phyloP scores from a whole-genome alignment of 2,329 filamentous ascomycete species.

The Cercospora sp. region DNA sequence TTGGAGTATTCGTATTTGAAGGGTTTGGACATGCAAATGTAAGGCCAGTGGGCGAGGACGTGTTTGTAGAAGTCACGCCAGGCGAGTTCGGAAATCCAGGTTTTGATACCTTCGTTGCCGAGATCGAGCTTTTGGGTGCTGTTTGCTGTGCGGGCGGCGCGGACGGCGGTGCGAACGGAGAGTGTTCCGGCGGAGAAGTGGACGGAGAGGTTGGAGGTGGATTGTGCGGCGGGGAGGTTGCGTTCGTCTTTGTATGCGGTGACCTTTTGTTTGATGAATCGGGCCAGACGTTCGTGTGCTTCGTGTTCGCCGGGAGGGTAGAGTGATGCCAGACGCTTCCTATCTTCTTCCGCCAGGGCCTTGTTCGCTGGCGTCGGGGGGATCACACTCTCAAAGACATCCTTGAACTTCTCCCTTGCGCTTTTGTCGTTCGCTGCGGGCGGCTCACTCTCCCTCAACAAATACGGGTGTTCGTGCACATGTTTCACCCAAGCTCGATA shows the following conservation, averaged over 20 bases:
- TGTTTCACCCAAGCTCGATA: slow-evolving; percentile 73
- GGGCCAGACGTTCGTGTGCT: slow-evolving; percentile 62
- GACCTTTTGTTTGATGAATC: slow-evolving; percentile 67
- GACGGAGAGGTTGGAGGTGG: slow-evolving; percentile 69
- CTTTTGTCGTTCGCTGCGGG: slow-evolving; percentile 57
- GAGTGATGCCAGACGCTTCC: slow-evolving; percentile 56
- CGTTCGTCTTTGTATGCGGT: slow-evolving; percentile 62
- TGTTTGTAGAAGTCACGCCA: slow-evolving; percentile 90
- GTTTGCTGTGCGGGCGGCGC: slow-evolving; percentile 63
- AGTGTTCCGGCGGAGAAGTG: slow-evolving; percentile 71
- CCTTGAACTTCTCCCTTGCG: slow-evolving; percentile 51
- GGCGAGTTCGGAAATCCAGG: slow-evolving; percentile 80
- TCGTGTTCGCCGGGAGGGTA: slow-evolving; percentile 79
- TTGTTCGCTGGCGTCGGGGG: slow-evolving; percentile 66
- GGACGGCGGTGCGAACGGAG: slow-evolving; percentile 66
- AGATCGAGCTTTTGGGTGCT: slow-evolving; percentile 64
- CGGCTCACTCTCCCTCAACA: slow-evolving; percentile 62
- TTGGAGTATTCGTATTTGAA: slow-evolving; percentile 84
- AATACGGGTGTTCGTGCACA: slow-evolving; percentile 66
- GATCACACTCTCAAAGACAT: slow-evolving; percentile 61
- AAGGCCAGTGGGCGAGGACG: slow-evolving; percentile 81
- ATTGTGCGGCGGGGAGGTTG: slow-evolving; percentile 63
- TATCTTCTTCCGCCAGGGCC: slow-evolving; percentile 59
- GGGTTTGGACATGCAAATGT: slow-evolving; percentile 74
- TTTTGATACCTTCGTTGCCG: slow-evolving; percentile 64